Evolutionary conservation across 2,329 filamentous ascomycete species (phyloP).

Genomic region (Aureobasidium sp.): DNA sequence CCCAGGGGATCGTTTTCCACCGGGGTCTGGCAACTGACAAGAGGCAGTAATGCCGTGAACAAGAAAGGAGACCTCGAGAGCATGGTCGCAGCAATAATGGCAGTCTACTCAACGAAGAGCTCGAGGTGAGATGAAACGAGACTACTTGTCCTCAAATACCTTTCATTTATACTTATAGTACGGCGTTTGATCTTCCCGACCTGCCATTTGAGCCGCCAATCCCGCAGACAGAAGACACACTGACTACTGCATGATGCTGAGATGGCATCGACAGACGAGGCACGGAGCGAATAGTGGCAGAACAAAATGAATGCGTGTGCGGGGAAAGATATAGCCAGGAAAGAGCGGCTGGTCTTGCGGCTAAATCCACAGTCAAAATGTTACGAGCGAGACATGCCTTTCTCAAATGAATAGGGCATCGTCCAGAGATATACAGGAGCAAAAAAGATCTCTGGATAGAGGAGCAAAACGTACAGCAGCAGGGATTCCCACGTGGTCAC

Average conservation of each 20-base stretch:
- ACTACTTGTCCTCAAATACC: neutral
- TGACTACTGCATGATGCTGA: conserved; percentile 1
- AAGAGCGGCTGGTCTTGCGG: neutral
- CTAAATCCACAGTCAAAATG: neutral
- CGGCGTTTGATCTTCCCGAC: neutral
- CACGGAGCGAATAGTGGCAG: neutral
- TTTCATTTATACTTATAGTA: neutral
- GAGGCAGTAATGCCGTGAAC: neutral
- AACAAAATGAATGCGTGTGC: neutral
- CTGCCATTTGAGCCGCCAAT: neutral
- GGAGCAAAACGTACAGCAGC: neutral
- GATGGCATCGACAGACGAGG: neutral
- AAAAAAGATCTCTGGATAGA: neutral
- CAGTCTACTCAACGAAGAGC: neutral
- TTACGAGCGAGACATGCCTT: neutral
- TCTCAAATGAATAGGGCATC: neutral
- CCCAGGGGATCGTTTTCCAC: conserved; percentile 9
- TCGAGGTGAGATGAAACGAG: neutral
- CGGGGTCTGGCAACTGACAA: neutral
- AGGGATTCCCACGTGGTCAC: neutral
- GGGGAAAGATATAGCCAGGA: neutral
- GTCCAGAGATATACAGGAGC: neutral
- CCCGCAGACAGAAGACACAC: neutral
- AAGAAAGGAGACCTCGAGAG: neutral
- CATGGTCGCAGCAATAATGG: neutral